These are phyloP conservation scores for Tetradesmus lagerheimii DNA, from an alignment of 139 green algal species.

Conservation along the genomic window DNA sequence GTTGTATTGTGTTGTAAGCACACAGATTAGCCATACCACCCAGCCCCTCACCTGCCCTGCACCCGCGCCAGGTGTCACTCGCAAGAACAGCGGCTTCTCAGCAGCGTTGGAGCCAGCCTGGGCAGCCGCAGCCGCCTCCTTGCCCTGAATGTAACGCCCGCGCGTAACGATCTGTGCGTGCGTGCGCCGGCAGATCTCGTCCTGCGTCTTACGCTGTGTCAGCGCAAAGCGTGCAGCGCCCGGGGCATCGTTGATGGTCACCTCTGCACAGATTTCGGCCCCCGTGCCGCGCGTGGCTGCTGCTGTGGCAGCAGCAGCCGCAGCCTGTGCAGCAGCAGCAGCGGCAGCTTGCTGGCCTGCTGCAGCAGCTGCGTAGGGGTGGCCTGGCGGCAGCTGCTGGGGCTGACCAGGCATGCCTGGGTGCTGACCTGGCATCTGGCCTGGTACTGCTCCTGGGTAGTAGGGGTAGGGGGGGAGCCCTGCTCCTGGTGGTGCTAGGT, in stretches of 20 bases:
- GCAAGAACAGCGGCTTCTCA: constrained; percentile 65
- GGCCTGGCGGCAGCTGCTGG: not conserved
- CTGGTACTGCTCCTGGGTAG: not conserved
- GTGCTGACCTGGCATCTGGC: not conserved
- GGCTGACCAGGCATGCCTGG: not conserved
- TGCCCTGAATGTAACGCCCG: constrained; percentile 64
- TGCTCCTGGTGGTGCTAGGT: not conserved
- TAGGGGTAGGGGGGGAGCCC: not conserved
- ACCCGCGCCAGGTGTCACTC: constrained; percentile 50
- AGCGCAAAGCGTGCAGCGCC: constrained; percentile 57
- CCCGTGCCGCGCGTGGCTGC: not conserved
- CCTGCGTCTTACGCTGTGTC: constrained; percentile 60
- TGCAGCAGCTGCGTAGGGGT: not conserved
- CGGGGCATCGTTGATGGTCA: constrained; percentile 68
- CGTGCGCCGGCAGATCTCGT: constrained; percentile 66
- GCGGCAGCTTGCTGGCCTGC: not conserved
- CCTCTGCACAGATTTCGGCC: constrained; percentile 50
- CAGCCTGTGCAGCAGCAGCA: not conserved
- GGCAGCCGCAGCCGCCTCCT: not conserved
- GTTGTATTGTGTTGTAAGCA: no score
- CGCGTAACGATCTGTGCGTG: constrained; percentile 58
- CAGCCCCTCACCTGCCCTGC: constrained; percentile 20
- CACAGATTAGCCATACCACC: no score
- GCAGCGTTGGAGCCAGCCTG: not conserved
- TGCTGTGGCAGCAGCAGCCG: not conserved